A percentile compares a stretch with the other conserved stretches of the same genome.
Evolutionary conservation across 495 filamentous ascomycete genomes (phyloP).

Genomic region (Daldinia decipiens): DNA sequence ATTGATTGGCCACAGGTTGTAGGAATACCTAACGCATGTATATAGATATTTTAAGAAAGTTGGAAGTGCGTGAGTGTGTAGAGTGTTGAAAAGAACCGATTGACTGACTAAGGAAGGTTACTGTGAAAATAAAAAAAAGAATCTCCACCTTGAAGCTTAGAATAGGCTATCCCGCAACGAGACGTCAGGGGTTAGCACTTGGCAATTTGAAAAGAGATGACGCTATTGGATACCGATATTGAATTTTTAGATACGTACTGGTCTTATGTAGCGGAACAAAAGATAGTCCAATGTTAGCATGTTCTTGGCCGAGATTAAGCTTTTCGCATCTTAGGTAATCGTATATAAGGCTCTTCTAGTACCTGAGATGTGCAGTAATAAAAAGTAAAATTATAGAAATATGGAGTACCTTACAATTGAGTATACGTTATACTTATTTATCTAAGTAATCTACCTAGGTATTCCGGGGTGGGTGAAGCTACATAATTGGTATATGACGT

Average conservation of each 20-base stretch:
- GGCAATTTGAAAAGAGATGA: not conserved
- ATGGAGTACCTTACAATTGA: no score
- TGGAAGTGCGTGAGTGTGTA: not conserved
- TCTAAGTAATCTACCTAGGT: no score
- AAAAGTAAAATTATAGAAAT: no score
- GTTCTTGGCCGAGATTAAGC: not conserved
- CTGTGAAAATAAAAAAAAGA: not conserved
- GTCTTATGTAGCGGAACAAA: not conserved
- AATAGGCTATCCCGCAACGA: not conserved
- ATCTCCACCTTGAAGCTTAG: not conserved
- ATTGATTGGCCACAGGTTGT: not conserved
- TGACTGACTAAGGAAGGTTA: no score
- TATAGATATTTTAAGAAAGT: not conserved
- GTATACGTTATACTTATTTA: no score
- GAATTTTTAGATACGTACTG: not conserved
- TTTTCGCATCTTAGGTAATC: not conserved
- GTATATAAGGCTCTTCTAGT: not conserved
- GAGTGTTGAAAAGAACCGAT: no score
- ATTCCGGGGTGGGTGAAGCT: not conserved
- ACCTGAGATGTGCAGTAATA: not conserved
- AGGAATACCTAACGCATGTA: not conserved
- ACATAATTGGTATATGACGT: conserved; percentile 10
- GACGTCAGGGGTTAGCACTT: not conserved
- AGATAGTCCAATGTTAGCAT: not conserved
- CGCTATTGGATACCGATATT: not conserved